Percentiles rank a stretch among this genome's conserved stretches.
Conservation (phyloP, 2,329 filamentous ascomycete species). For the Ophiostoma tasmaniense region DNA sequence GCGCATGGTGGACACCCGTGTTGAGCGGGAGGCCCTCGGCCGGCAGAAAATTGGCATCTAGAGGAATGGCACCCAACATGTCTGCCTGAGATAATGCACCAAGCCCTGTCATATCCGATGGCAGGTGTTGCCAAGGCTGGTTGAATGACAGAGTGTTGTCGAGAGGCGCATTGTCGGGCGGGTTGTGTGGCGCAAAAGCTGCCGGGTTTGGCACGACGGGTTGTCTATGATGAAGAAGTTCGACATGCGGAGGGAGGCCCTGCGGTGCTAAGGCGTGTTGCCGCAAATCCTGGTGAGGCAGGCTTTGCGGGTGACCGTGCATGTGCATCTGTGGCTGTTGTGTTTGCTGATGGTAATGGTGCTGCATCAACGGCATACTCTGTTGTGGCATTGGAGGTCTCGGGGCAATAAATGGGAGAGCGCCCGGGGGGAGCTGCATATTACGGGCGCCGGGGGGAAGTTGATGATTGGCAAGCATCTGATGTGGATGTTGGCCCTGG, state of each 20-base stretch:
- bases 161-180: not conserved
- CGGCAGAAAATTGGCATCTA: not conserved
- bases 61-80: not conserved
- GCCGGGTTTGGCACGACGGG: not conserved
- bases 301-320: not conserved
- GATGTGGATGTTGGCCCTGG: constrained; percentile 35
- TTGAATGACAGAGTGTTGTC: not conserved
- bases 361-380: not conserved
- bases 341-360: constrained; percentile 8
- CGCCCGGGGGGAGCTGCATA: constrained; percentile 32
- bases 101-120: not conserved
- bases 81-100: not conserved
- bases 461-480: constrained; percentile 36
- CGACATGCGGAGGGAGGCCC: not conserved
- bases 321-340: constrained; percentile 8
- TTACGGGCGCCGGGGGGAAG: constrained; percentile 32
- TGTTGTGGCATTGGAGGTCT: constrained; percentile 34
- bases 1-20: not conserved
- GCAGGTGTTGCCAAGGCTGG: not conserved
- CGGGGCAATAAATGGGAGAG: constrained; percentile 42
- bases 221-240: not conserved
- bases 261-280: not conserved
- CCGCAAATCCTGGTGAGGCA: not conserved
- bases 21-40: not conserved
- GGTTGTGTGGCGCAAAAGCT: not conserved